A percentile compares a stretch with the other conserved stretches of the same genome.
Conservation (phyloP, 306 rosid species). For the Lathyrus sativus region DNA sequence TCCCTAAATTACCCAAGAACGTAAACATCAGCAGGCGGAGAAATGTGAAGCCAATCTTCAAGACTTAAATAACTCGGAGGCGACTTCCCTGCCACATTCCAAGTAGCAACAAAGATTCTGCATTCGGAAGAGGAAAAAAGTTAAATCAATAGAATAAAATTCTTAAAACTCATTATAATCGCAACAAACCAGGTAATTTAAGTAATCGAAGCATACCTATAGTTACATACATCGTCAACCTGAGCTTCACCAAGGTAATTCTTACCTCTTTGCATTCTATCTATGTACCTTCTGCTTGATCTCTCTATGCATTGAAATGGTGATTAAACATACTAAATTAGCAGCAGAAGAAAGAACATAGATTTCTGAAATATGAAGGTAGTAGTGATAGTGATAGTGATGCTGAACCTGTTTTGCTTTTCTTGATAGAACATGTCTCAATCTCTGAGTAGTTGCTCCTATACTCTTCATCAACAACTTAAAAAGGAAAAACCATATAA, state of each 20-base stretch:
- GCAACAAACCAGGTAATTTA: neutral
- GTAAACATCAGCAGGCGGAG: slow-evolving; percentile 90
- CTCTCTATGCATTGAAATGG: slow-evolving; percentile 51
- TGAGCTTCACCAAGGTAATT: slow-evolving; percentile 68
- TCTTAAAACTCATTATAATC: neutral
- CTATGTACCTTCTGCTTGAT: slow-evolving; percentile 62
- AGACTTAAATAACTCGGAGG: slow-evolving; percentile 86
- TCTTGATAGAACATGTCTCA: slow-evolving; percentile 78
- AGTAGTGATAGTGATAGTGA: slow-evolving; percentile 31
- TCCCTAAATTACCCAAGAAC: slow-evolving; percentile 79
- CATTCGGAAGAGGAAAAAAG: slow-evolving; percentile 25
- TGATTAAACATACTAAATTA: slow-evolving; percentile 30
- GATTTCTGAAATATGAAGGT: neutral
- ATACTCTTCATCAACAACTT: slow-evolving; percentile 92
- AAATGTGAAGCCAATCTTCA: slow-evolving; percentile 97
- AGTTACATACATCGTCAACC: slow-evolving; percentile 76
- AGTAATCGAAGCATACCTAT: slow-evolving; percentile 55
- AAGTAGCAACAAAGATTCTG: slow-evolving; percentile 90
- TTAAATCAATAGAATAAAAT: slow-evolving; percentile 16
- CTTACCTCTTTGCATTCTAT: slow-evolving; percentile 64
- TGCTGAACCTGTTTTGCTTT: slow-evolving; percentile 87
- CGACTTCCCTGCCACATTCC: slow-evolving; percentile 98
- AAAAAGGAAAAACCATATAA: slow-evolving; percentile 51
- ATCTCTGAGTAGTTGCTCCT: slow-evolving; percentile 67
- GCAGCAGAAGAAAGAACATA: no score